phyloP scores from a whole-genome alignment of 441 rosid species.

The Hypseocharis bilobata region DNA sequence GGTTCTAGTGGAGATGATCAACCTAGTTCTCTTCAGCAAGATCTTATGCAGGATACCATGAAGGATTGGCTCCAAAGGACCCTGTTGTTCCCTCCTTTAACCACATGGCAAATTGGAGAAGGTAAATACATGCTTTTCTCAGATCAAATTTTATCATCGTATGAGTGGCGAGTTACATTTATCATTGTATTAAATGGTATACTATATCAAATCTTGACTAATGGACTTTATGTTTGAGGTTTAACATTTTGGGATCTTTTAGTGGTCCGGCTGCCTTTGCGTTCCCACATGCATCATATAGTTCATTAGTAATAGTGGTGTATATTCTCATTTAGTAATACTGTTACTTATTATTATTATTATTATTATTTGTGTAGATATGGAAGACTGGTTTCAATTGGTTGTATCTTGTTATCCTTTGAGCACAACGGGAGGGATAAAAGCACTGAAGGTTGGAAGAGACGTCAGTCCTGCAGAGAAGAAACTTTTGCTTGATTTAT shows the following conservation, averaged over 20 bases:
- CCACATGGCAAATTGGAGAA: conserved; percentile 48
- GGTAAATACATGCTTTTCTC: conserved; percentile 30
- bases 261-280: neutral
- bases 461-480: conserved; percentile 48
- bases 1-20: conserved; percentile 26
- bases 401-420: conserved; percentile 78
- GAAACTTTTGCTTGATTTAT: conserved; percentile 56
- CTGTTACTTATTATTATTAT: neutral
- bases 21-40: conserved; percentile 25
- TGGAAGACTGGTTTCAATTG: conserved; percentile 82
- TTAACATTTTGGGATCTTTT: neutral
- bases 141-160: neutral
- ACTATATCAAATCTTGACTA: too few relatives aligned
- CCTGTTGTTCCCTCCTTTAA: conserved; percentile 62
- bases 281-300: too few relatives aligned
- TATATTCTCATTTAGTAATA: neutral
- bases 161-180: neutral
- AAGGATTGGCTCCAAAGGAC: conserved; percentile 66
- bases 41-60: conserved; percentile 38
- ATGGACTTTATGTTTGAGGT: too few relatives aligned
- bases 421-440: conserved; percentile 29
- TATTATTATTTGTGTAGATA: conserved; percentile 35
- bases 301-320: too few relatives aligned
- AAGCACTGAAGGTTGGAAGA: conserved; percentile 50
- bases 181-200: neutral